Evolutionary conservation across 2,329 filamentous ascomycete genomes (phyloP), one percentile per base, ranked within the genome.

Genomic region (Penicillium sp.): DNA sequence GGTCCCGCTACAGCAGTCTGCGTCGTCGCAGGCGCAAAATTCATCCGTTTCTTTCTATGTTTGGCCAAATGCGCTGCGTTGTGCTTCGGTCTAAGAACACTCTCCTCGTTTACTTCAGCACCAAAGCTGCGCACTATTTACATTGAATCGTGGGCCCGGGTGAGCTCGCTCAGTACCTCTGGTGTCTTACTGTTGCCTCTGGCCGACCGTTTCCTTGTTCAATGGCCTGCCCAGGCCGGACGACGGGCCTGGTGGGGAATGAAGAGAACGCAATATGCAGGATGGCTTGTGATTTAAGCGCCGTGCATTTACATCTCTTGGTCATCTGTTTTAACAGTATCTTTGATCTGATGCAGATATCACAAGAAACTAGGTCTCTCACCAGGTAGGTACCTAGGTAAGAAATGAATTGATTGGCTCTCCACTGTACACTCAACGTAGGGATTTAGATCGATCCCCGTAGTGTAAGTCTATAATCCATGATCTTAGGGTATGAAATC

Each of bases 121-220:
- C 51, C 56, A 13, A 50, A 57, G 61, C 87, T 93, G 77, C 84
- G 85, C 60, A 87, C 89, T 10, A 79, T 97, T 14, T 99, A 94
- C 71, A 84, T 97, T 29, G 94, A 99, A 79, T 94, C 89, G 20
- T 97, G 92, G 88, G 93, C 94, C 3, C 83, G 94, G 16, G 89
- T 96, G 16, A 87, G 82, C 62, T 87, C 84, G 13, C 75, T 97
- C 61, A 97, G 93, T 76, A 73, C 97, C 57, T 96, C 90, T 37
- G 94, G 93, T 0, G 87, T 85, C 69, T 76, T 97, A 37, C 78
- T 99, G 55, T 75, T 88, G 56, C 76, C 79, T 61, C 78, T 95
- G 39, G 89, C 89, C 46, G 90, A 96, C 73, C 77, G 87, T 47
- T 89, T 95, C 67, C 72, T 95, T 50, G 91, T 96, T 54, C 92